Conservation (phyloP, 345 rosid species). For the Corymbia maculata region DNA sequence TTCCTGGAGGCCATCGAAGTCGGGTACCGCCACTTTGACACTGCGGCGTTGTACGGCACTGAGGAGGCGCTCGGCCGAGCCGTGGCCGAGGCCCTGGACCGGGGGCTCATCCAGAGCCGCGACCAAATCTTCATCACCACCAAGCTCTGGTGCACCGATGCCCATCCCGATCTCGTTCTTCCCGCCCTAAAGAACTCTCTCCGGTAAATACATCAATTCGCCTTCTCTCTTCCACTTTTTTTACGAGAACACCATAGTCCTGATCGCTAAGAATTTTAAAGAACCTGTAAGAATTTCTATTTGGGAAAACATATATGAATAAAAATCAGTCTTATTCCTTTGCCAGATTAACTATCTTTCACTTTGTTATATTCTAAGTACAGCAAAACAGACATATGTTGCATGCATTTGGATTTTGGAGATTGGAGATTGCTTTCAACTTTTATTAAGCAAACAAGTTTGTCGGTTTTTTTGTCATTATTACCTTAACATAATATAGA, state of each 20-base stretch:
- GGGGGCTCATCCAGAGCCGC: constrained; percentile 26
- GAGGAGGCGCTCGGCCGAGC: constrained; percentile 56
- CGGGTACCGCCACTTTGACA: constrained; percentile 76
- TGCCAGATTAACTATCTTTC: not conserved
- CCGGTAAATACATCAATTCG: not conserved
- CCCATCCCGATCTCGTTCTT: constrained; percentile 40
- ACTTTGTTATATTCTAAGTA: not conserved
- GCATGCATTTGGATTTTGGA: not conserved
- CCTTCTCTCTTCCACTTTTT: not conserved
- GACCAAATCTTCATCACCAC: constrained; percentile 54
- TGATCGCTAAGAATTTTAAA: not conserved
- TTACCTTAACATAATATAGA: not conserved
- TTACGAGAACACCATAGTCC: not conserved
- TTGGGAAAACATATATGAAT: not conserved
- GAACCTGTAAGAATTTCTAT: not conserved
- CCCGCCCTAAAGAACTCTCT: constrained; percentile 31
- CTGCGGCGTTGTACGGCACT: constrained; percentile 34
- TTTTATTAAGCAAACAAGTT: not conserved
- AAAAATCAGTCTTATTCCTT: not conserved
- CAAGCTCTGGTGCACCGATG: constrained; percentile 44
- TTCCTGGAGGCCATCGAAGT: constrained; percentile 29
- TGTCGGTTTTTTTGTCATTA: not conserved
- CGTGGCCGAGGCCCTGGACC: constrained; percentile 28
- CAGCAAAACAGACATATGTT: not conserved
- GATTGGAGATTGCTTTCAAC: not conserved